Evolutionary conservation across 2,329 filamentous ascomycete species (phyloP), one percentile per base, ranked within the genome.

Genomic region (Talaromyces sp.): DNA sequence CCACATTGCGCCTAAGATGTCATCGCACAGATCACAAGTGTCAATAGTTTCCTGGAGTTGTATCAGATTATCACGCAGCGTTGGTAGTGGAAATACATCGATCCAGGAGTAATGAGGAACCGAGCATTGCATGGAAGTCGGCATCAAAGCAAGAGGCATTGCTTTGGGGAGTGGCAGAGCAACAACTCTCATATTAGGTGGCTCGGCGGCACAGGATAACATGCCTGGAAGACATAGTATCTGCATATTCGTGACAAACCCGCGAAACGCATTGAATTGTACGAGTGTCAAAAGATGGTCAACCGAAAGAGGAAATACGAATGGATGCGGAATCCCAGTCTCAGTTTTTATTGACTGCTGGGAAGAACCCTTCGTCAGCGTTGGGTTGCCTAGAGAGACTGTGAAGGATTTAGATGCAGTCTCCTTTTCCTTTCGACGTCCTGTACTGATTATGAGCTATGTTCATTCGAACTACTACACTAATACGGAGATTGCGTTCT

Each of bases 41-140:
- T 73, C 70, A 8, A 67, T 63, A 3, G 34, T 18, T 1, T 65
- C 64, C 10, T 61, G 44, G 12, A 63, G 59, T 0, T 16, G 44
- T 18, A 73, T 63, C 0, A 74, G 44, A 2, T 64, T 63, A 47
- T 73, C 66, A 7, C 72, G 66, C 3, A 73, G 60, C 4, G 65
- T 65, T 1, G 63, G 51, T 0, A 72, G 57, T 2, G 70, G 70
- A 18, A 72, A 63, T 4, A 74, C 40, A 33, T 74, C 72, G 28
- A 73, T 65, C 70, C 72, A 73, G 1, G 70, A 69, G 28, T 70
- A 68, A 47, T 74, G 72, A 12, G 50, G 42, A 28, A 52, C 9
- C 52, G 63, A 50, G 55, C 53, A 66, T 14, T 67, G 64, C n/a
- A 69, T 51, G 8, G 28, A 14, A 4, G 64, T 67, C 18, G 65